Percentiles rank a stretch among this genome's conserved stretches.
These are phyloP conservation scores for Taphrina confusa DNA, from an alignment of 1,139 yeast species.

Conservation along the genomic window DNA sequence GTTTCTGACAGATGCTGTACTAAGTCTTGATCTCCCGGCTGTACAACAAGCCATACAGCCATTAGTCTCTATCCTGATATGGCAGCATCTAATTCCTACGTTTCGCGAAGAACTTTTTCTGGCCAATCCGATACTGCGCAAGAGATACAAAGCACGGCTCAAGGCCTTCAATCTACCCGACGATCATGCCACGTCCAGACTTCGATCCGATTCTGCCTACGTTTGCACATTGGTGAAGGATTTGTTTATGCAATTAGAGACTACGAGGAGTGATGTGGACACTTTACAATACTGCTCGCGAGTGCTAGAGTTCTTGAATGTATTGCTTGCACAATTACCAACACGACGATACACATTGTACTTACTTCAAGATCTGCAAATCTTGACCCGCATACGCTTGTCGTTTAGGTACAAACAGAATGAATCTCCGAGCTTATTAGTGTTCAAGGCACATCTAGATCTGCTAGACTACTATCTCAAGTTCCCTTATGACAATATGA, in stretches of 20 bases:
- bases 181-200: background rate
- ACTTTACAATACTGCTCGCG: conserved; percentile 4
- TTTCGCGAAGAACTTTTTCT: conserved; percentile 14
- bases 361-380: conserved; percentile 16
- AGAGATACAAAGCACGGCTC: conserved; percentile 2
- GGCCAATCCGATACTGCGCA: conserved; percentile 14
- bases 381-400: background rate
- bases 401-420: background rate
- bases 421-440: background rate
- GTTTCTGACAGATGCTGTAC: background rate
- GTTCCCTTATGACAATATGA: conserved; percentile 49
- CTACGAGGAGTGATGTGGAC: conserved; percentile 13
- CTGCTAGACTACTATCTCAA: background rate
- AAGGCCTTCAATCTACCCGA: background rate
- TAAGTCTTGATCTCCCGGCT: background rate
- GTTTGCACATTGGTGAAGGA: background rate
- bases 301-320: conserved; percentile 2
- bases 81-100: conserved; percentile 4
- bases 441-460: background rate
- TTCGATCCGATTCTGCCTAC: background rate
- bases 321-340: conserved; percentile 15
- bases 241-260: background rate
- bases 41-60: conserved; percentile 15
- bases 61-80: conserved; percentile 19
- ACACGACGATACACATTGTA: conserved; percentile 20